Base-by-base conservation (phyloP, 1,284 basidiomycete species). In the Lignosus rhinocerotis region DNA sequence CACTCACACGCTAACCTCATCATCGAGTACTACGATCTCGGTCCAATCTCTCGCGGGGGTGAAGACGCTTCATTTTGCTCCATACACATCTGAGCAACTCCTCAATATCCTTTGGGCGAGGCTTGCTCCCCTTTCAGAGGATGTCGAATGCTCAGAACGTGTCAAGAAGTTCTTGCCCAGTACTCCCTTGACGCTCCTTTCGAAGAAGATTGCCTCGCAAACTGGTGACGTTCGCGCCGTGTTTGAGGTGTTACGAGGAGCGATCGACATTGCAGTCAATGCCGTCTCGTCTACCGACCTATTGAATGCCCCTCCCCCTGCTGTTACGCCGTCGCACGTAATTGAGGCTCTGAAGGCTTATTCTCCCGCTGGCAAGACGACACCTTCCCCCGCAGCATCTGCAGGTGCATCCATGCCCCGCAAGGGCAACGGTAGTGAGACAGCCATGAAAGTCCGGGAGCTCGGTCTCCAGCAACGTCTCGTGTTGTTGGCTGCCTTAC, bases 201-300 rank as follows among this genome's bases (percentile, higher is more conserved):
- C 86, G 16, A 90, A 90, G 75, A 92, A 92, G 69, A 76, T 92
- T 19, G 88, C 91, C 6, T 78, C 86, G 1, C 78, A 87, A 62
- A 92, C 91, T 0, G 91, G 90, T 11, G 91, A 93, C 63, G 89
- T 92, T 17, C 79, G 90, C 50, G 85, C 81, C 25, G 74, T 91
- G 2, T 87, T 93, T 53, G 90, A 90, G 67, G 88, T 92, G 9
- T 77, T 92, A 8, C 82, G 91, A 39, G 83, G 87, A 11, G 88
- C 90, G 7, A 89, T 92, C 60, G 88, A 92, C 63, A 71, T 85
- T 25, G 88, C 87, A 0, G 72, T 76, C 25, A 69, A 62, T 21
- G 55, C 66, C 4, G 39, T 55, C 49, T 55, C 54, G 6, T 67
- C 57, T 4, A 42, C 61, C 30, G 77, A 82, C 56, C 75, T 78